Conservation (phyloP, 2,329 filamentous ascomycete genomes). For the Nemania diffusa region DNA sequence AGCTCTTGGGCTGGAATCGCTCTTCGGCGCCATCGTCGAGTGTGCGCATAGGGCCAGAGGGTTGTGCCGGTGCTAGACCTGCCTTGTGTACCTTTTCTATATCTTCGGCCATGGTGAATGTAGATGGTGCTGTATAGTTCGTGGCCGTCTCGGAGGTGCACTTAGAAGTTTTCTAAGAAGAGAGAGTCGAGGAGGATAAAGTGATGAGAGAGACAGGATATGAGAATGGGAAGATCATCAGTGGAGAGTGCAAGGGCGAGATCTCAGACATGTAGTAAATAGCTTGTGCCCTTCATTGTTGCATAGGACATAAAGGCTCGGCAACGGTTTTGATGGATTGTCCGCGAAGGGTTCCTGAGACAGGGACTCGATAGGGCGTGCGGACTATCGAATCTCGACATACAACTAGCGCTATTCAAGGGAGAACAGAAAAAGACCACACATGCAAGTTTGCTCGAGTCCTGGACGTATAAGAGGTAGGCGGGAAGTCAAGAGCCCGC, state of each 20-base stretch:
- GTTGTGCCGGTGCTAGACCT: constrained; percentile 9
- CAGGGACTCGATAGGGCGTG: constrained; percentile 27
- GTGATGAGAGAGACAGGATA: constrained; percentile 5
- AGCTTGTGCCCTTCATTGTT: constrained; percentile 10
- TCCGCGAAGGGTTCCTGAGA: constrained; percentile 26
- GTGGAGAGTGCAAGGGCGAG: constrained; percentile 14
- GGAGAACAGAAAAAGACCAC: too few relatives aligned
- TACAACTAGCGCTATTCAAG: neutral
- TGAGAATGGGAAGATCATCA: constrained; percentile 7
- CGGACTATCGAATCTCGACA: constrained; percentile 30
- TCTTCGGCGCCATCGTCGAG: constrained; percentile 44
- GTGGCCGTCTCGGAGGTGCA: too few relatives aligned
- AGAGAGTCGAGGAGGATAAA: constrained; percentile 34
- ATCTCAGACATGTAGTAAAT: constrained; percentile 24
- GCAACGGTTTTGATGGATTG: constrained; percentile 22
- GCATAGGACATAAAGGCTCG: constrained; percentile 11
- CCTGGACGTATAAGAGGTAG: constrained; percentile 23
- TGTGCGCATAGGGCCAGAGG: constrained; percentile 2
- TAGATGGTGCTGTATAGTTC: constrained; percentile 13
- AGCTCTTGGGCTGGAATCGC: constrained; percentile 62
- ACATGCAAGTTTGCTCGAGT: constrained; percentile 15
- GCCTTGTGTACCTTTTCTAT: constrained; percentile 31
- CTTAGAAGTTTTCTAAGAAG: constrained; percentile 33
- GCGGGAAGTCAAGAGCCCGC: constrained; percentile 25
- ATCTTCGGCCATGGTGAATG: constrained; percentile 32